Base-by-base conservation (phyloP, 106 monocot genomes). In the Allium sativum region DNA sequence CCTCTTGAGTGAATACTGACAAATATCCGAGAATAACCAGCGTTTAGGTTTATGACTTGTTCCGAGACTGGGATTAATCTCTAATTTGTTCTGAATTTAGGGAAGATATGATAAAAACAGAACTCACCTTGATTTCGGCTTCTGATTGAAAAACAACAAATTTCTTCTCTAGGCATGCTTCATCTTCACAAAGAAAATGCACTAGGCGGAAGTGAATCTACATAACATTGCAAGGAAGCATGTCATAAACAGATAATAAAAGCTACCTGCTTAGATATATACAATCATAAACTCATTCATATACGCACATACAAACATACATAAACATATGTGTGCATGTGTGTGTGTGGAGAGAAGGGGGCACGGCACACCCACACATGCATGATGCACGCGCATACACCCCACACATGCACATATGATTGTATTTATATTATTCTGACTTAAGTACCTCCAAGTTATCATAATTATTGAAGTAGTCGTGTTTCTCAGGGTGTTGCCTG, bases 161-260 rank as follows among this genome's bases (percentile, higher is more conserved):
- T 64, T 91, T 91, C 75, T 98, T 88, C 12, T 77, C 77, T 64
- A 98, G 76, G 60, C 96, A 98, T 50, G 77, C 66, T 31, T 91
- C 91, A 58, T 76, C 66, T 55, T 91, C 96, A 80, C 96, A 98
- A 18, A 98, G 72, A 76, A 82, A 78, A 80, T 98, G 96, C 53
- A 78, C 96, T 77, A 80, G 82, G 20, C 91, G 87, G 55, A 98
- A 98, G 80, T 98, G 96, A 59, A 52, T 70, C 96, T 98, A 77
- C 54, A 31, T 31, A 11, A 67, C 21, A 16, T 58, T 4, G 15
- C 17, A 72, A 45, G 53, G 0, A 9, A 11, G 52, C 59, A n/a
- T 16, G 7, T n/a, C n/a, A n/a, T 44, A 70, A 48, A 44, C 61
- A 48, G 40, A 40, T 69, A 21, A 60, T 8, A 16, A 0, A 66